Percentiles rank a stretch among this genome's conserved stretches.
phyloP scores from a whole-genome alignment of 345 rosid species.

The Syzygium aromaticum region DNA sequence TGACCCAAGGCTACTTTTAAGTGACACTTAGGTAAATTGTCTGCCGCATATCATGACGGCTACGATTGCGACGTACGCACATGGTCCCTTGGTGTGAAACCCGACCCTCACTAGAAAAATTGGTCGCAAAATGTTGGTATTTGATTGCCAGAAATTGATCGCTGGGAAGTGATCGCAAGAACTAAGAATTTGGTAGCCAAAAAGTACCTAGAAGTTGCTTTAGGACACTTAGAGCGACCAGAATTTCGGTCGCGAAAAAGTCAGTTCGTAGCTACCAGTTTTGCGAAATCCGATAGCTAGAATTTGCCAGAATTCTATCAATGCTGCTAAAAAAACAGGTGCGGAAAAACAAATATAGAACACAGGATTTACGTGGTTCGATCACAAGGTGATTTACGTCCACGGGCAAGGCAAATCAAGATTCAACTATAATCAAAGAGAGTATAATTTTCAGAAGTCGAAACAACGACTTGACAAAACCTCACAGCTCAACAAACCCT shows the following conservation, averaged over 20 bases:
- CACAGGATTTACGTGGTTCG: too few species aligned
- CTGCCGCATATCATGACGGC: not conserved
- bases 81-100: not conserved
- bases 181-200: too few species aligned
- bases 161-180: not conserved
- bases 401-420: too few species aligned
- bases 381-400: too few species aligned
- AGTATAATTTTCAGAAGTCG: too few species aligned
- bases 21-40: not conserved
- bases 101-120: not conserved
- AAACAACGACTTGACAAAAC: too few species aligned
- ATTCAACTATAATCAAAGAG: too few species aligned
- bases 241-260: not conserved
- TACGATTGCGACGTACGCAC: not conserved
- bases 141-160: not conserved
- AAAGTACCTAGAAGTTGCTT: not conserved
- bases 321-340: too few species aligned
- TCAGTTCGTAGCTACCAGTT: not conserved
- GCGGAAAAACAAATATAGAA: too few species aligned
- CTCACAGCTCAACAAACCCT: too few species aligned
- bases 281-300: not conserved
- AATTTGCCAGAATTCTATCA: not conserved
- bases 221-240: not conserved
- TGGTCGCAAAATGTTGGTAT: not conserved
- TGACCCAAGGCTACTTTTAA: not conserved